These are phyloP conservation scores for Mycena galopus DNA, from an alignment of 768 basidiomycete genomes.

Conservation along the genomic window DNA sequence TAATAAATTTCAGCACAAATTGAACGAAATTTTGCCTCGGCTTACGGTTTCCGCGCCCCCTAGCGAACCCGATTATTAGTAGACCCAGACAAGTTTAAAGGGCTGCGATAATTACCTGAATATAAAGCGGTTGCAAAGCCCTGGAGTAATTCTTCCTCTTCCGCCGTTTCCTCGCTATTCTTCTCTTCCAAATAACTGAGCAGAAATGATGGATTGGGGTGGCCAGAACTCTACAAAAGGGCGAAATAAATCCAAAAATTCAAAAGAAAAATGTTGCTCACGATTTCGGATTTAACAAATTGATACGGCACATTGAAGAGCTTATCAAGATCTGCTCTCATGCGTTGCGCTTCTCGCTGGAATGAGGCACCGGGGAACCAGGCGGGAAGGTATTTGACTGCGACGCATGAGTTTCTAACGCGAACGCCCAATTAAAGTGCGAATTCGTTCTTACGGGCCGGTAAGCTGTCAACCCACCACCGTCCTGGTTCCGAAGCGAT, in stretches of 20 bases:
- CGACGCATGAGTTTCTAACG: background rate
- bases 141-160: conserved; percentile 47
- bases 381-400: conserved; percentile 47
- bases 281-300: conserved; percentile 46
- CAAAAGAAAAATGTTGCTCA: conserved; percentile 7
- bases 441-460: conserved; percentile 36
- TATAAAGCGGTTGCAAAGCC: conserved; percentile 47
- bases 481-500: conserved; percentile 49
- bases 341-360: conserved; percentile 38
- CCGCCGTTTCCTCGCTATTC: conserved; percentile 28
- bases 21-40: too few species aligned
- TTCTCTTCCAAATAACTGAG: conserved; percentile 41
- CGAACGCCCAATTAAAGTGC: conserved; percentile 18
- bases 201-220: conserved; percentile 37
- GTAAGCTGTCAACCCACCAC: conserved; percentile 48
- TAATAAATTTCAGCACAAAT: background rate
- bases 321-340: conserved; percentile 43
- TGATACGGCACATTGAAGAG: conserved; percentile 47
- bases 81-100: too few species aligned
- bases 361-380: conserved; percentile 50
- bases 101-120: conserved; percentile 31
- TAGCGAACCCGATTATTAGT: background rate
- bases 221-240: conserved; percentile 32
- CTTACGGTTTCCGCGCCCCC: conserved; percentile 49
- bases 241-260: background rate